Evolutionary conservation across 2,329 filamentous ascomycete genomes (phyloP), one percentile per base, ranked within the genome.

Genomic region (Colletotrichum melonis): DNA sequence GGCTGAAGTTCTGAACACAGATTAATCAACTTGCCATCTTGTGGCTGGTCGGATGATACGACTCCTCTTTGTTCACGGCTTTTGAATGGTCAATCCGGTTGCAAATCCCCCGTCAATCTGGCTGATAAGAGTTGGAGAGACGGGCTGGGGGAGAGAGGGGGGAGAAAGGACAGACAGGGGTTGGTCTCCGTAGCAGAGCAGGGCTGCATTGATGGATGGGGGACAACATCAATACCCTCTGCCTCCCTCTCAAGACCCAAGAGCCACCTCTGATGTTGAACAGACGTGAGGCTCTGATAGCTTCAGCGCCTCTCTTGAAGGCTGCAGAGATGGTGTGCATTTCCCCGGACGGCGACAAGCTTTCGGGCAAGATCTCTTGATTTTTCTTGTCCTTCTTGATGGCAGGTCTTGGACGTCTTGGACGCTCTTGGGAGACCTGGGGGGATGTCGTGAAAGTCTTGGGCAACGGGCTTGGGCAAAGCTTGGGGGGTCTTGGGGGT

Each of bases 401-500:
- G 67, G 35, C 42, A 70, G n/a, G 67, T 70, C 70, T 70, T 73
- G 70, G 67, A 52, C 55, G 59, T 63, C 69, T 63, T 63, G 64
- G 57, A 46, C n/a, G 32, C 55, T 65, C 69, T 72, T 72, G 42
- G 14, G 58, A 52, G 32, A 26, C 60, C 28, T 64, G 59, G 26
- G 30, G 32, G 42, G 42, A 49, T 49, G 42, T 49, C 42, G 42
- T 49, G 19, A n/a, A 49, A 49, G 42, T 49, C 42, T 49, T 49
- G 19, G 42, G 42, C 42, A 22, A 1, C 42, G 28, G 55, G 54
- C 68, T 70, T 55, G 42, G 63, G 38, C 5, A 60, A 73, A 63
- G 63, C 67, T 70, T 69, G 35, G 22, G 67, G 67, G 46, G 30
- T 46, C 59, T 54, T 70, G 70, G 46, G 35, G 28, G 6, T 19